A percentile compares a stretch with the other conserved stretches of the same genome.
These are phyloP conservation scores for Xylariaceae sp. DNA, from an alignment of 2,329 filamentous ascomycete genomes.

Conservation along the genomic window DNA sequence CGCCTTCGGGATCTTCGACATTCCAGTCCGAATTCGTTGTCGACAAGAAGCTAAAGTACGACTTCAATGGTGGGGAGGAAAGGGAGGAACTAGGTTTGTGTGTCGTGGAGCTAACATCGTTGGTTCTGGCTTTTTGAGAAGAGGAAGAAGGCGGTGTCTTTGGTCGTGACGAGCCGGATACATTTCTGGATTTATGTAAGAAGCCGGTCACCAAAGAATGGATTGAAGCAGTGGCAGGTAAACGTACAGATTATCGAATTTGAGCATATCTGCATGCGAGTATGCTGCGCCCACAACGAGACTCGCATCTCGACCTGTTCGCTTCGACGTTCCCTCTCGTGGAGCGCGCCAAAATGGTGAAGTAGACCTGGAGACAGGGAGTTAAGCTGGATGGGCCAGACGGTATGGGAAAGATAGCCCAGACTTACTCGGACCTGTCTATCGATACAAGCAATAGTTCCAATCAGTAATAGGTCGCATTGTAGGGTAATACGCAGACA, in stretches of 20 bases:
- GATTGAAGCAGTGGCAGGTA: background rate
- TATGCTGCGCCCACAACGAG: constrained; percentile 93
- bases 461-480: constrained; percentile 15
- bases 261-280: constrained; percentile 93
- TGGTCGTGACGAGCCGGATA: constrained; percentile 69
- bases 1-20: constrained; percentile 66
- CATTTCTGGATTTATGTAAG: constrained; percentile 54
- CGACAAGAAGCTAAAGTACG: constrained; percentile 82
- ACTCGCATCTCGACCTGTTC: constrained; percentile 64
- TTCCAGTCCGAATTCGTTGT: constrained; percentile 86
- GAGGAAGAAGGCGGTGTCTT: constrained; percentile 75
- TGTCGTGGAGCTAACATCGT: constrained; percentile 63
- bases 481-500: background rate
- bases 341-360: constrained; percentile 87
- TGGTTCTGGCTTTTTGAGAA: constrained; percentile 58
- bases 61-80: constrained; percentile 71
- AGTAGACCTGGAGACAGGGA: constrained; percentile 65
- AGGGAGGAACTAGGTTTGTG: constrained; percentile 58
- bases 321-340: constrained; percentile 60
- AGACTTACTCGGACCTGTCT: constrained; percentile 70
- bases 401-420: background rate
- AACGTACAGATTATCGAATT: constrained; percentile 79
- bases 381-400: constrained; percentile 21
- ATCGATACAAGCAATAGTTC: constrained; percentile 20
- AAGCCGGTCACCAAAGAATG: background rate